A percentile compares a stretch with the other conserved stretches of the same genome.
Evolutionary conservation across 257 asterid species (phyloP).

Genomic region (Nicotiana knightiana): DNA sequence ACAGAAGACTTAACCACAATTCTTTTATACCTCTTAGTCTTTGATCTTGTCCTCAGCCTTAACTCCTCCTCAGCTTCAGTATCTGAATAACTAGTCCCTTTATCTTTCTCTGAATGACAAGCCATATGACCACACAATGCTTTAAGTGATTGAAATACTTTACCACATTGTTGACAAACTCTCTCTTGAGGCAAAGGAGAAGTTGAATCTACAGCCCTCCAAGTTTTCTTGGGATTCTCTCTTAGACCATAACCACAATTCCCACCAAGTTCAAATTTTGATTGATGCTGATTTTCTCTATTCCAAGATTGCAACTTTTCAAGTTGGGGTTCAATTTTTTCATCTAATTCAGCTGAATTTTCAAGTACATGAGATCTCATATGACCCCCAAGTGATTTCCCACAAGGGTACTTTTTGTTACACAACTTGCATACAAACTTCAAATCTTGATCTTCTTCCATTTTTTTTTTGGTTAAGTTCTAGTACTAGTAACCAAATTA

Average conservation of each 20-base stretch:
- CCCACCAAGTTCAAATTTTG: constrained; percentile 38
- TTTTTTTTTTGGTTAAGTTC: constrained; percentile 1
- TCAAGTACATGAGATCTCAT: constrained; percentile 70
- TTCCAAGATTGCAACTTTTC: constrained; percentile 25
- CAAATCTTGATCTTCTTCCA: constrained; percentile 50
- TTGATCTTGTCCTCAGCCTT: constrained; percentile 34
- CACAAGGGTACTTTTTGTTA: constrained; percentile 62
- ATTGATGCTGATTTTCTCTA: neutral
- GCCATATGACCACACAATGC: constrained; percentile 99
- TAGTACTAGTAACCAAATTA: neutral
- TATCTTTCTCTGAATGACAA: constrained; percentile 77
- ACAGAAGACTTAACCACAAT: constrained; percentile 36
- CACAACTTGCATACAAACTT: constrained; percentile 63
- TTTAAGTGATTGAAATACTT: constrained; percentile 79
- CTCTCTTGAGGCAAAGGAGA: constrained; percentile 39
- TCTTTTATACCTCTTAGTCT: constrained; percentile 45
- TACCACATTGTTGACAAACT: constrained; percentile 90
- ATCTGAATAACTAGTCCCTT: constrained; percentile 40
- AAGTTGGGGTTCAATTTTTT: constrained; percentile 27
- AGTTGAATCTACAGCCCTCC: constrained; percentile 59
- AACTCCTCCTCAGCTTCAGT: constrained; percentile 36
- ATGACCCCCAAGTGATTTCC: constrained; percentile 87
- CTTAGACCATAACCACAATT: constrained; percentile 56
- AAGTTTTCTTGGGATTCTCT: constrained; percentile 86
- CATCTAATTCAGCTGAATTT: constrained; percentile 56